Evolutionary conservation across 2,329 filamentous ascomycete genomes (phyloP), one percentile per base, ranked within the genome.

Genomic region (Colletotrichum plurivorum): DNA sequence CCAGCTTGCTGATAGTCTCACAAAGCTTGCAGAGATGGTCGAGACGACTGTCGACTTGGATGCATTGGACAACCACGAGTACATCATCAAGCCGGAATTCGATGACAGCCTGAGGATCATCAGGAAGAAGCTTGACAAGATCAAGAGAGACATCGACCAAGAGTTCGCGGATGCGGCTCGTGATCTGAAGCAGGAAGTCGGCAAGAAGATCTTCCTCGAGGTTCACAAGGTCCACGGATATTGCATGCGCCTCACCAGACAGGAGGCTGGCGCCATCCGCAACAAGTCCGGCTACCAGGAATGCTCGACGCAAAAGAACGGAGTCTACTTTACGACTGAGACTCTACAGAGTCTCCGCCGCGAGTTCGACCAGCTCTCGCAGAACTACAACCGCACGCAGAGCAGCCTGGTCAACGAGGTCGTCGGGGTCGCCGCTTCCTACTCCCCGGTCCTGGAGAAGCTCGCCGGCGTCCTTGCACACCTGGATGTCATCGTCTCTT

Each of bases 31-130:
- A 76, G 96, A 99, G 78, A 98, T 99, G 94, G 96, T 99, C 0
- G 96, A 99, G 83, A 97, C 96, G 2, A 99, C 97, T 0, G 95
- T 99, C 15, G 96, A 99, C 76, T 88, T 99, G 0, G 94, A 97
- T 67, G 96, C 96, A 3, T 88, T 99, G 12, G 95, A 99, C 76
- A 94, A 96, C 73, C 96, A 99, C 77, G 96, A 99, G 78, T 99
- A 97, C 82, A 95, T 98, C 75, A 99, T 99, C 87, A 99, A 98
- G 81, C 93, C 97, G 1, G 96, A 99, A 77, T 99, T 98, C 72
- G 96, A 99, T 76, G 94, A 98, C 67, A 89, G 91, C 63, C 85
- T 99, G 45, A 90, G 92, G 18, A 90, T 93, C n/a, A 97, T 99
- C 73, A 90, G 94, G 60, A 95, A 93, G 82, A 96, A 95, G 78